Percentiles rank a stretch among this genome's conserved stretches.
phyloP scores from a whole-genome alignment of 164 flowering plant species.

The Aristolochia californica region DNA sequence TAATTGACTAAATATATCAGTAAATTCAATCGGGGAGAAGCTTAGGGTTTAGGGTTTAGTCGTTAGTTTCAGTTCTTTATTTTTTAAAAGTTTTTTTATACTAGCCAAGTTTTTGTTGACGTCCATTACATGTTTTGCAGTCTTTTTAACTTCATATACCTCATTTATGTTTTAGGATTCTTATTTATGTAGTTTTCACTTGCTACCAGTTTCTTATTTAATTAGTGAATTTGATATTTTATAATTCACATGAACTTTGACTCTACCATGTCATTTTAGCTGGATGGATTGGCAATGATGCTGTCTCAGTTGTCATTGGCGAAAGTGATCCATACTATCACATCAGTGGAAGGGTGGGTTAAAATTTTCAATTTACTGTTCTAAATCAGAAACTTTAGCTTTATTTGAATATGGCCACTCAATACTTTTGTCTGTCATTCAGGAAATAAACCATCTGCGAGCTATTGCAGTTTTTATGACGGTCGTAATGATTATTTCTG shows the following conservation, averaged over 20 bases:
- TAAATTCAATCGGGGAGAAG: too few species aligned
- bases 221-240: neutral
- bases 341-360: slow-evolving; percentile 69
- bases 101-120: too few species aligned
- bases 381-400: too few species aligned
- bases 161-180: too few species aligned
- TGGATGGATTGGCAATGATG: slow-evolving; percentile 95
- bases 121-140: too few species aligned
- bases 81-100: too few species aligned
- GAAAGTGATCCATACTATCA: slow-evolving; percentile 76
- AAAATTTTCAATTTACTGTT: slow-evolving; percentile 7
- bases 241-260: slow-evolving; percentile 3
- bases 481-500: slow-evolving; percentile 44
- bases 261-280: slow-evolving; percentile 30
- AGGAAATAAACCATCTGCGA: slow-evolving; percentile 79
- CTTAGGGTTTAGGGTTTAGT: too few species aligned
- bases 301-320: slow-evolving; percentile 80
- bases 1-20: too few species aligned
- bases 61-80: too few species aligned
- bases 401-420: neutral
- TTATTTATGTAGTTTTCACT: too few species aligned
- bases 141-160: too few species aligned
- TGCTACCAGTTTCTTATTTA: too few species aligned
- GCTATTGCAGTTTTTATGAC: slow-evolving; percentile 77
- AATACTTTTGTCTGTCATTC: slow-evolving; percentile 15